These are phyloP conservation scores for Vachellia collinsii DNA, from an alignment of 306 rosid genomes.

Conservation along the genomic window DNA sequence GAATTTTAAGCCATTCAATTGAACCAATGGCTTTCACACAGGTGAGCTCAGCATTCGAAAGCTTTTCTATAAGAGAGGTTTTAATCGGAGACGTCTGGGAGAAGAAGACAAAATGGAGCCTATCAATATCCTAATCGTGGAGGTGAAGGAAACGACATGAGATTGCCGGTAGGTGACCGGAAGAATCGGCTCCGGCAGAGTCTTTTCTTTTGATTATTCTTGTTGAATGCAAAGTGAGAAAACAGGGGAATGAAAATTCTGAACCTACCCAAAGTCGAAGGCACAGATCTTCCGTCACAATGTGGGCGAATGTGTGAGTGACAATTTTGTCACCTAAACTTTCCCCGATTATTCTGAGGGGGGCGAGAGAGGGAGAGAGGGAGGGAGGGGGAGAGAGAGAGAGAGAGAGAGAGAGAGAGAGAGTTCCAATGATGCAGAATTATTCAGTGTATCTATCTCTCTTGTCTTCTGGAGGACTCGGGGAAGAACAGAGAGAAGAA, in stretches of 20 bases:
- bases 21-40: background rate
- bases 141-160: conserved; percentile 11
- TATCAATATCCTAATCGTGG: conserved; percentile 27
- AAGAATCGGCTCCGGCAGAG: background rate
- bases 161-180: background rate
- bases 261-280: conserved; percentile 35
- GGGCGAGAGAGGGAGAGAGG: conserved; percentile 2
- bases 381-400: background rate
- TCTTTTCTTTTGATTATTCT: background rate
- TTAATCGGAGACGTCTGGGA: conserved; percentile 45
- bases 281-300: conserved; percentile 57
- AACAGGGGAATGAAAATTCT: conserved; percentile 6
- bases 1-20: background rate
- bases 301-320: conserved; percentile 37
- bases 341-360: conserved; percentile 24
- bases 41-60: background rate
- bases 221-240: background rate
- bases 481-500: conserved; percentile 48
- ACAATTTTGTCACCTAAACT: background rate
- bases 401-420: conserved; percentile 5
- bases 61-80: background rate
- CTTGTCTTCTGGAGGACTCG: conserved; percentile 8
- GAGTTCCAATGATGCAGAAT: background rate
- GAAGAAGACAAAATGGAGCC: conserved; percentile 46
- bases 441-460: background rate